Conservation (phyloP, 1,284 basidiomycete genomes). For the Ustilago hordei region DNA sequence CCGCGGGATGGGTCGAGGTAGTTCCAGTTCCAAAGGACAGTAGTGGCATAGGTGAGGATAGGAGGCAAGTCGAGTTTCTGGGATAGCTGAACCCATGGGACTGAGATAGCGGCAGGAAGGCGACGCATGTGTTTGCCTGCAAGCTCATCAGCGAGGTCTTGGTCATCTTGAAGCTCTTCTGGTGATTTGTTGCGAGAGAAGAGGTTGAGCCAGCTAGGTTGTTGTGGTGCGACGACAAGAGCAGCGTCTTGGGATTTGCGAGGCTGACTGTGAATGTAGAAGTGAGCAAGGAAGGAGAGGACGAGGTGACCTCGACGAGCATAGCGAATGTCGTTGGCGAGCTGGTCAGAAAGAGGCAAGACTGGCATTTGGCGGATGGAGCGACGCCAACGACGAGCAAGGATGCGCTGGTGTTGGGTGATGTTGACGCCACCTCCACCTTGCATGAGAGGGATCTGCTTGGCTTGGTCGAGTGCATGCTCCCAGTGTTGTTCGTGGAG, state of each 20-base stretch:
- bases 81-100: slow-evolving; percentile 79
- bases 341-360: slow-evolving; percentile 42
- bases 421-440: slow-evolving; percentile 54
- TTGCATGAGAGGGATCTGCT: slow-evolving; percentile 55
- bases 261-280: slow-evolving; percentile 83
- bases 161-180: slow-evolving; percentile 38
- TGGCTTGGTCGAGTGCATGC: slow-evolving; percentile 72
- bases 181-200: slow-evolving; percentile 33
- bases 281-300: slow-evolving; percentile 85
- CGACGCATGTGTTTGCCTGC: slow-evolving; percentile 69
- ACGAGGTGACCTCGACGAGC: slow-evolving; percentile 82
- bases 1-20: slow-evolving; percentile 63
- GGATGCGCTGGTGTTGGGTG: slow-evolving; percentile 34
- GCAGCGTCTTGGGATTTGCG: slow-evolving; percentile 15
- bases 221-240: not conserved
- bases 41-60: slow-evolving; percentile 90
- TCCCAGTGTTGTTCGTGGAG: slow-evolving; percentile 80
- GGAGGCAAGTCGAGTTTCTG: slow-evolving; percentile 85
- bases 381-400: slow-evolving; percentile 74
- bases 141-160: slow-evolving; percentile 45
- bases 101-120: slow-evolving; percentile 80
- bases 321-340: slow-evolving; percentile 57
- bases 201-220: slow-evolving; percentile 37
- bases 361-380: slow-evolving; percentile 72
- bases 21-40: slow-evolving; percentile 92